These are phyloP conservation scores for Lecanosticta acicola DNA, from an alignment of 2,329 filamentous ascomycete species.

Conservation along the genomic window DNA sequence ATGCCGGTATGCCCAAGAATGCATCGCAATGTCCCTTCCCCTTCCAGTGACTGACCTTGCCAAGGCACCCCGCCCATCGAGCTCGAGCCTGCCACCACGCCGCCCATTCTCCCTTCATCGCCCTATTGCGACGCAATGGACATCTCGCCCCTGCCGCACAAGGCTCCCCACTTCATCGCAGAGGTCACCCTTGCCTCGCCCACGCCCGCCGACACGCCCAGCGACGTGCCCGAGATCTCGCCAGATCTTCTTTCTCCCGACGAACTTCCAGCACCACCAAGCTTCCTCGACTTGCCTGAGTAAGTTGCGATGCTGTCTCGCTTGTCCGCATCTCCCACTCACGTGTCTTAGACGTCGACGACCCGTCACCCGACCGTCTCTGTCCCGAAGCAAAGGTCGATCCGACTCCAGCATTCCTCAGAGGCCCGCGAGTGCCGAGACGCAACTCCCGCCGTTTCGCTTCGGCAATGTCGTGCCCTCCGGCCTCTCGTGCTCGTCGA, in stretches of 20 bases:
- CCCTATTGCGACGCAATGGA: conserved; percentile 82
- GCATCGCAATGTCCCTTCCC: conserved; percentile 11
- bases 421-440: conserved; percentile 55
- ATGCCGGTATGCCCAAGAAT: conserved; percentile 29
- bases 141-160: conserved; percentile 87
- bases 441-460: conserved; percentile 65
- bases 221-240: conserved; percentile 36
- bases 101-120: conserved; percentile 73
- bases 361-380: conserved; percentile 60
- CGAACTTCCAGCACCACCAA: conserved; percentile 20
- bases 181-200: conserved; percentile 68
- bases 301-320: conserved; percentile 17
- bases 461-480: conserved; percentile 54
- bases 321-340: conserved; percentile 11
- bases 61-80: conserved; percentile 40
- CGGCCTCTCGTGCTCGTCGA: conserved; percentile 44
- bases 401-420: conserved; percentile 61
- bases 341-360: conserved; percentile 27
- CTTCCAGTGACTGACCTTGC: background rate
- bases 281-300: conserved; percentile 27
- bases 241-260: conserved; percentile 29
- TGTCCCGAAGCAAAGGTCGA: conserved; percentile 68
- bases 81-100: conserved; percentile 72
- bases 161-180: conserved; percentile 55
- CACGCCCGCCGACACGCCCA: conserved; percentile 53